Conservation (phyloP, 2,329 filamentous ascomycete genomes). For the Balansia obtecta region DNA sequence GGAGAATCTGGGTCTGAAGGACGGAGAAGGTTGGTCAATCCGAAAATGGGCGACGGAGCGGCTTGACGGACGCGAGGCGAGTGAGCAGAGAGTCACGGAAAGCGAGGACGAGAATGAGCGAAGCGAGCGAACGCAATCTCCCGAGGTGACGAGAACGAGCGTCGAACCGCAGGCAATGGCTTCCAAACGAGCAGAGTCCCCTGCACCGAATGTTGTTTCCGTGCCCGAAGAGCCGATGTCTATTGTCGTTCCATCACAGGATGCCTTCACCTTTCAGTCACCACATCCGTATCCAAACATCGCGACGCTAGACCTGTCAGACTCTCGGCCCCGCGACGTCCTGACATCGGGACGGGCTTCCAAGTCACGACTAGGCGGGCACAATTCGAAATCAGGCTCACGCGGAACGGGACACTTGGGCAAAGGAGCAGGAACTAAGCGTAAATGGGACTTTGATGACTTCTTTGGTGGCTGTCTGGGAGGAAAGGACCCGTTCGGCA, state of each 20-base stretch:
- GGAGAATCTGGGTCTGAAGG: slow-evolving; percentile 62
- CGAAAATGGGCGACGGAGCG: slow-evolving; percentile 57
- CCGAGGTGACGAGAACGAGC: slow-evolving; percentile 39
- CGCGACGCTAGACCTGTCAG: slow-evolving; percentile 47
- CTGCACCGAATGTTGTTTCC: slow-evolving; percentile 13
- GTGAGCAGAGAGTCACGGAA: slow-evolving; percentile 41
- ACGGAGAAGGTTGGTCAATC: slow-evolving; percentile 61
- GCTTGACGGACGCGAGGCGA: slow-evolving; percentile 47
- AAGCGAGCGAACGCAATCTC: slow-evolving; percentile 45
- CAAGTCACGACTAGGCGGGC: slow-evolving; percentile 17
- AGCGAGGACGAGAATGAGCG: slow-evolving; percentile 61
- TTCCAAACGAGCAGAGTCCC: slow-evolving; percentile 15
- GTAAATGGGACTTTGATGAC: slow-evolving; percentile 60
- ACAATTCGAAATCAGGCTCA: slow-evolving; percentile 13
- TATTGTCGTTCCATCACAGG: slow-evolving; percentile 41
- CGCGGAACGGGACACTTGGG: slow-evolving; percentile 35
- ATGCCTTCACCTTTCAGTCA: slow-evolving; percentile 59
- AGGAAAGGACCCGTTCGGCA: slow-evolving; percentile 46
- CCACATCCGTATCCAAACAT: slow-evolving; percentile 47
- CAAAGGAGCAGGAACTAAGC: slow-evolving; percentile 56
- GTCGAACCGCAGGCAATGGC: slow-evolving; percentile 24
- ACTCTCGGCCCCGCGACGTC: slow-evolving; percentile 31
- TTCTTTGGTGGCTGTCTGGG: slow-evolving; percentile 59
- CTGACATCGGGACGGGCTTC: slow-evolving; percentile 15
- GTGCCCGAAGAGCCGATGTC: slow-evolving; percentile 20